Base-by-base conservation (phyloP, 1,139 yeast species). In the Kodamaea sp. region DNA sequence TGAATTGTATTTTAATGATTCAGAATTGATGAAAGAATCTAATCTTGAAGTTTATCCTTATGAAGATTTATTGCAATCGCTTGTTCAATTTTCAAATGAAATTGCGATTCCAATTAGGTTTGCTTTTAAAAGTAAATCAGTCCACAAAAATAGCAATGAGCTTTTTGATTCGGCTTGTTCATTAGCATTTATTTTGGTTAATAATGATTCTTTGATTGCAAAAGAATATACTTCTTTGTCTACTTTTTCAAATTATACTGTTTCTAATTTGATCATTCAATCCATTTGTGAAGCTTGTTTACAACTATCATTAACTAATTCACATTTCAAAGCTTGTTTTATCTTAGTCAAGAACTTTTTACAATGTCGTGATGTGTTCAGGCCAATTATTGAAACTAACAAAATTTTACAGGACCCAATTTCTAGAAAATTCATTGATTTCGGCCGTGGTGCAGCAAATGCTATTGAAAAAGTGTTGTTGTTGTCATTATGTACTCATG, bases 401-500 rank as follows among this genome's bases (percentile, higher is more conserved):
- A 50, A 48, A 8, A 53, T 63, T 4, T 52, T 67, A 6, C 34
- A 40, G 9, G 52, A 51, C n/a, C 50, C 58, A 9, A 51, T 59
- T 24, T 38, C 49, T 3, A 44, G 47, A 44, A 41, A 49, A 44
- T 29, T 50, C 10, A 49, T 54, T 37, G 54, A 46, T 42, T 46
- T 45, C 41, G 54, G 55, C 28, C 37, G 47, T 3, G 54, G 50
- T 8, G 58, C 62, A 4, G 49, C 60, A 24, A 55, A 52, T 34
- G 47, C 62, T 40, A 58, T 57, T 46, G 81, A 80, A 56, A 70
- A 73, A 50, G 62, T 73, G 26, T 53, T 75, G 53, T 58, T 78
- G 12, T 57, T 78, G 33, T 66, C 76, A 3, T 58, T 81, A 27
- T 73, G 83, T 45, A 73, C 84, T 0, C 80, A 79, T 43, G 81